Conservation (phyloP, 148 eudicot genomes). For the Diospyros lotus region DNA sequence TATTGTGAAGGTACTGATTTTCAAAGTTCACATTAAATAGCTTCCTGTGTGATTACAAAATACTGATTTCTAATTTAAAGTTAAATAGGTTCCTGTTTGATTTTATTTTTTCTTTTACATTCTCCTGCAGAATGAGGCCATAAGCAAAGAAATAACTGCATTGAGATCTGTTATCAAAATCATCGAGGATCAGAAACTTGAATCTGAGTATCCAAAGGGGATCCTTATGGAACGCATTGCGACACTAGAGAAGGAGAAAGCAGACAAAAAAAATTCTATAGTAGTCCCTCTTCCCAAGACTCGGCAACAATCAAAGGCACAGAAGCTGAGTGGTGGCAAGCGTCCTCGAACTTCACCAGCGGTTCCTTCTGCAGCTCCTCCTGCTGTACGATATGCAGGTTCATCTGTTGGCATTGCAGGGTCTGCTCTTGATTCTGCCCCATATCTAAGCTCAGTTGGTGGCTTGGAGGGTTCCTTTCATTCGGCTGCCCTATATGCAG, state of each 20-base stretch:
- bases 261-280: conserved; percentile 18
- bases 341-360: conserved; percentile 21
- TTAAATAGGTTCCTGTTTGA: not conserved
- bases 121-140: conserved; percentile 30
- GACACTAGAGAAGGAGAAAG: conserved; percentile 29
- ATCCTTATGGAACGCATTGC: conserved; percentile 24
- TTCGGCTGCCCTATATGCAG: conserved; percentile 7
- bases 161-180: conserved; percentile 30
- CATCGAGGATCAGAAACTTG: conserved; percentile 33
- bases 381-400: conserved; percentile 11
- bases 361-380: conserved; percentile 11
- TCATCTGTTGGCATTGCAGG: conserved; percentile 18
- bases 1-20: not conserved
- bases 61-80: not conserved
- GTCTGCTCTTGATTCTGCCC: conserved; percentile 20
- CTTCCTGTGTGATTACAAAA: too few relatives aligned
- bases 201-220: conserved; percentile 30
- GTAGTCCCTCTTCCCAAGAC: conserved; percentile 14
- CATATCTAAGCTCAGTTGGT: conserved; percentile 19
- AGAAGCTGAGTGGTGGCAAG: conserved; percentile 21
- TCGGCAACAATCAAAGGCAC: conserved; percentile 20
- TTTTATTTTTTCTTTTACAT: not conserved
- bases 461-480: conserved; percentile 12
- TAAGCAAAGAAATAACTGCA: conserved; percentile 27
- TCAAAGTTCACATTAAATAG: not conserved